Evolutionary conservation across 345 rosid species (phyloP), one percentile per base, ranked within the genome.

Genomic region (Xanthoceras sorbifolium): DNA sequence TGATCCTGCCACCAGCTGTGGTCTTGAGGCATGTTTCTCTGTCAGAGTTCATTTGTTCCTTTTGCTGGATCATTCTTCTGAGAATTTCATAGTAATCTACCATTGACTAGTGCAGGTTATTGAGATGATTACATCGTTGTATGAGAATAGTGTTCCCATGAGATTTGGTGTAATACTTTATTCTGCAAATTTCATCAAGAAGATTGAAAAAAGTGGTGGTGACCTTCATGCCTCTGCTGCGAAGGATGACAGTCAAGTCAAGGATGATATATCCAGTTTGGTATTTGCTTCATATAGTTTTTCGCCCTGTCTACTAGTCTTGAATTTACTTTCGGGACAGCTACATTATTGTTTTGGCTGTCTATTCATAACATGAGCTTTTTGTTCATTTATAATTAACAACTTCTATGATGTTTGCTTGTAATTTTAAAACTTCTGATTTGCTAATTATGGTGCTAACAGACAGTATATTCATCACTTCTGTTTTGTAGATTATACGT

Each of bases 111-210:
- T 88, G 86, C 93, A 96, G 99, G 76, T 93, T 76, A 75, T 96
- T 71, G 97, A 91, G 75, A 82, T 84, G 84, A 89, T 96, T 77
- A 83, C 81, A 61, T 82, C 97, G 44, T 84, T 92, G 69, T 90
- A 93, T 77, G 98, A 92, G 86, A 92, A 88, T 85, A 90, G 83
- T 72, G 78, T 89, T 72, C 99, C 98, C 3, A 77, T 96, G 86
- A 92, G 99, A 86, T 93, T 93, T 85, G 99, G 99, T 72, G 89
- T 96, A 73, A 79, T 96, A 42, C 84, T 96, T 48, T 93, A 93
- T 82, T 96, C 98, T 76, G 64, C 89, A 29, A 83, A 90, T 71
- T 77, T 91, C 72, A 86, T 91, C 80, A 86, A 89, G 86, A 87
- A 75, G 78, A 82, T 89, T 72, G 93, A 91, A 86, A 79, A 71